These are phyloP conservation scores for Pythium guiyangense DNA, from an alignment of 352 stramenopile species.

Conservation along the genomic window DNA sequence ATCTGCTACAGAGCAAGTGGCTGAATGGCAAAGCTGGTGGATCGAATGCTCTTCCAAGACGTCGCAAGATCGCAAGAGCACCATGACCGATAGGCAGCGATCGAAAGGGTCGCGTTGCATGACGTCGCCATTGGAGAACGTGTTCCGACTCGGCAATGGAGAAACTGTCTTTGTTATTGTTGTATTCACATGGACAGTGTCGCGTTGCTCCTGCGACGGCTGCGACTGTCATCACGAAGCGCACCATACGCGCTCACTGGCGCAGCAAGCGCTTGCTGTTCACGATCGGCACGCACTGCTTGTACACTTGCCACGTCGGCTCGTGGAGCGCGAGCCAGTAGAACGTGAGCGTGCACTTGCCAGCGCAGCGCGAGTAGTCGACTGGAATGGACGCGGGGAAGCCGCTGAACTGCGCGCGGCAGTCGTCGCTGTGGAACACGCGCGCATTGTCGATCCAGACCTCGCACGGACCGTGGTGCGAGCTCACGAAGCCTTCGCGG, in stretches of 20 bases:
- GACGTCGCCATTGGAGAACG: too few relatives aligned
- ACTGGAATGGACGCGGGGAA: slow-evolving; percentile 22
- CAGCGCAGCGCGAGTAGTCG: slow-evolving; percentile 19
- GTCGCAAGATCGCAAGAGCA: too few relatives aligned
- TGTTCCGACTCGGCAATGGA: too few relatives aligned
- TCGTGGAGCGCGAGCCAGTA: slow-evolving; percentile 22
- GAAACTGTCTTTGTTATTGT: too few relatives aligned
- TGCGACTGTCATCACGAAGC: too few relatives aligned
- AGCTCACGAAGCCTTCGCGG: slow-evolving; percentile 24
- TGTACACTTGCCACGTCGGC: slow-evolving; percentile 21
- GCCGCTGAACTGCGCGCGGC: slow-evolving; percentile 20
- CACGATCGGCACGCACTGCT: slow-evolving; percentile 16
- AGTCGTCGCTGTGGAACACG: slow-evolving; percentile 31
- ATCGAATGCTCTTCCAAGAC: too few relatives aligned
- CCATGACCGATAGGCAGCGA: too few relatives aligned
- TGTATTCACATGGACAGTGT: too few relatives aligned
- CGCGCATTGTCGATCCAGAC: slow-evolving; percentile 30
- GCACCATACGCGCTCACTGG: background rate
- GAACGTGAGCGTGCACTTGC: slow-evolving; percentile 19
- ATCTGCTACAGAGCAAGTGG: too few relatives aligned
- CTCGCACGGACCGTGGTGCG: slow-evolving; percentile 37
- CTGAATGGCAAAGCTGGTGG: too few relatives aligned
- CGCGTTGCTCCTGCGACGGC: too few relatives aligned
- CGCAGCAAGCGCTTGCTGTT: slow-evolving; percentile 5
- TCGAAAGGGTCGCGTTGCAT: too few relatives aligned